Percentiles rank a stretch among this genome's conserved stretches.
Evolutionary conservation across 2,329 filamentous ascomycete species (phyloP).

Genomic region (Pseudopithomyces maydicus): DNA sequence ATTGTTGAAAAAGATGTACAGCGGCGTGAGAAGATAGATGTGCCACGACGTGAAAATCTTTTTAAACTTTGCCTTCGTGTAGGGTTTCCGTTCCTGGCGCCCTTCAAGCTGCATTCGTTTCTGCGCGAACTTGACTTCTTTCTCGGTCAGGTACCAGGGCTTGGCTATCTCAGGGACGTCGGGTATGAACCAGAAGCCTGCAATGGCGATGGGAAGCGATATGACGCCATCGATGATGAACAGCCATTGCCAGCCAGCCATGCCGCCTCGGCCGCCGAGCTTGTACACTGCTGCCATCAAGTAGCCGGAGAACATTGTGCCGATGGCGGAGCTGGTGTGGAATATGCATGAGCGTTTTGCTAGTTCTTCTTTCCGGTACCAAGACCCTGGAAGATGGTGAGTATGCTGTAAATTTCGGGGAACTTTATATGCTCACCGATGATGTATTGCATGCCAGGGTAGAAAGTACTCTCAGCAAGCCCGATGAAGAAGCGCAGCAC

Average conservation of each 20-base stretch:
- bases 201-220: slow-evolving; percentile 57
- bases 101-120: slow-evolving; percentile 59
- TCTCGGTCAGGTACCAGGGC: slow-evolving; percentile 54
- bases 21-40: slow-evolving; percentile 61
- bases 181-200: slow-evolving; percentile 56
- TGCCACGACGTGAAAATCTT: slow-evolving; percentile 69
- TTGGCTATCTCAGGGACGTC: slow-evolving; percentile 58
- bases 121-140: slow-evolving; percentile 52
- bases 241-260: slow-evolving; percentile 60
- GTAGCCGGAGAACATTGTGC: slow-evolving; percentile 57
- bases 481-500: slow-evolving; percentile 57
- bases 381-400: background rate
- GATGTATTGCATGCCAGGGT: slow-evolving; percentile 9
- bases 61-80: slow-evolving; percentile 59
- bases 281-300: slow-evolving; percentile 60
- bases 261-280: slow-evolving; percentile 54
- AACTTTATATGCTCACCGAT: background rate
- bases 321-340: slow-evolving; percentile 54
- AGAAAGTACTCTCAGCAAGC: slow-evolving; percentile 14
- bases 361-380: slow-evolving; percentile 56
- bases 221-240: slow-evolving; percentile 62
- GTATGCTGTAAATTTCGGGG: background rate
- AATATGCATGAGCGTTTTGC: slow-evolving; percentile 60
- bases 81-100: slow-evolving; percentile 50
- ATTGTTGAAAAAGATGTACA: slow-evolving; percentile 71